Percentiles rank a stretch among this genome's conserved stretches.
These are phyloP conservation scores for Globisporangium lucens DNA, from an alignment of 352 stramenopile genomes.

Conservation along the genomic window DNA sequence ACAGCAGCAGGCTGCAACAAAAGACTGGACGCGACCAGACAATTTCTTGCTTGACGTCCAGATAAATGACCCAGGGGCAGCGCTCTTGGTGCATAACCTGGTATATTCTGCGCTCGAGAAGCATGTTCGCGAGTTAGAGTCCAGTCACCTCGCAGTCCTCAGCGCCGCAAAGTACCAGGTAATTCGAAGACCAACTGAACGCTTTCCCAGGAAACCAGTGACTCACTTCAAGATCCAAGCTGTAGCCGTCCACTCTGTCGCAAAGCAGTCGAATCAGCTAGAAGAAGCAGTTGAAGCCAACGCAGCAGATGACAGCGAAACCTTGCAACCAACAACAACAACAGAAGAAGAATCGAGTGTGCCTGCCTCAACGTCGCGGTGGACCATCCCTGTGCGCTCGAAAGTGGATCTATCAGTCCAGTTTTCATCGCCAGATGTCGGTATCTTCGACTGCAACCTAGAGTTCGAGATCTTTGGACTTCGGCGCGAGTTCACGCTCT, in stretches of 20 bases:
- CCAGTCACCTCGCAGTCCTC: slow-evolving; percentile 59
- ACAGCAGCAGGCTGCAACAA: slow-evolving; percentile 12
- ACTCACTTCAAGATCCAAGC: slow-evolving; percentile 54
- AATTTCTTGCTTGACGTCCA: slow-evolving; percentile 63
- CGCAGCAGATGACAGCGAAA: background rate
- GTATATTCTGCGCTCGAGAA: slow-evolving; percentile 61
- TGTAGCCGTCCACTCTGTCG: background rate
- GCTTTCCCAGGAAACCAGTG: slow-evolving; percentile 57
- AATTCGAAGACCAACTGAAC: slow-evolving; percentile 60
- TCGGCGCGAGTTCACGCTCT: slow-evolving; percentile 81
- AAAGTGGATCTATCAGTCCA: slow-evolving; percentile 69
- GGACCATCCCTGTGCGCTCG: slow-evolving; percentile 73
- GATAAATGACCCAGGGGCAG: slow-evolving; percentile 39
- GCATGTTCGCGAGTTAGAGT: slow-evolving; percentile 58
- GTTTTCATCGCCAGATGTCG: slow-evolving; percentile 78
- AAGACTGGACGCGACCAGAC: slow-evolving; percentile 26
- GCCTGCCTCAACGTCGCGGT: slow-evolving; percentile 26
- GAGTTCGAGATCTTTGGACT: slow-evolving; percentile 91
- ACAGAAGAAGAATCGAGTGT: slow-evolving; percentile 15
- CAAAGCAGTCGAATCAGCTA: slow-evolving; percentile 10
- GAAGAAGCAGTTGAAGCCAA: background rate
- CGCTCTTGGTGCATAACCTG: slow-evolving; percentile 54
- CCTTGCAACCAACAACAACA: slow-evolving; percentile 3
- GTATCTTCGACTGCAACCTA: slow-evolving; percentile 78
- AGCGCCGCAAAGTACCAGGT: slow-evolving; percentile 69